Conservation (phyloP, 148 eudicot genomes). For the Chenopodium quinoa region DNA sequence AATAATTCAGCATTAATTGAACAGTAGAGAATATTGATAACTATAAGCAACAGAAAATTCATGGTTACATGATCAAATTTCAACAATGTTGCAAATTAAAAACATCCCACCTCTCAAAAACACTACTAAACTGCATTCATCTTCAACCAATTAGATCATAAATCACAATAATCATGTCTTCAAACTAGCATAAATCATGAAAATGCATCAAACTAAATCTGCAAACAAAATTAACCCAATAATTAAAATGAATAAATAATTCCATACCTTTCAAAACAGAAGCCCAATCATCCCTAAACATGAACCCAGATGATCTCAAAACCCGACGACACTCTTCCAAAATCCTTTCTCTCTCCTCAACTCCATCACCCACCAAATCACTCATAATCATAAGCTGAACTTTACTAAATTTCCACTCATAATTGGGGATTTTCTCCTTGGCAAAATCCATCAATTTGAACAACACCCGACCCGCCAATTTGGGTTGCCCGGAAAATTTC, state of each 20-base stretch:
- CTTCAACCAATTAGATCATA: background rate
- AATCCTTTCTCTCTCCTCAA: conserved; percentile 10
- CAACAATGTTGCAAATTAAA: background rate
- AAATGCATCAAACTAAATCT: background rate
- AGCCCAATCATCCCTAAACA: conserved; percentile 40
- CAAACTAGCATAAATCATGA: background rate
- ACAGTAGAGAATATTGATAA: too few species aligned
- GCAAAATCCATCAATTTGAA: conserved; percentile 40
- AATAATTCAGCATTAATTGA: background rate
- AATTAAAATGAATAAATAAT: background rate
- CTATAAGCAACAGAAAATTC: background rate
- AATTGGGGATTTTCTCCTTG: conserved; percentile 28
- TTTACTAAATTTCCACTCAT: conserved; percentile 39
- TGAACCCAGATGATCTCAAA: conserved; percentile 42
- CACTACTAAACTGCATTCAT: background rate
- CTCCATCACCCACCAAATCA: conserved; percentile 7
- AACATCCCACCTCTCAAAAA: background rate
- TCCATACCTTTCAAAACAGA: conserved; percentile 34
- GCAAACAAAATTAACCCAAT: background rate
- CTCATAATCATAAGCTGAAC: conserved; percentile 35
- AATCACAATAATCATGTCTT: background rate
- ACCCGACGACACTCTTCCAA: conserved; percentile 38
- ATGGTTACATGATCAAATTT: background rate
- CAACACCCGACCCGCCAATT: conserved; percentile 18
- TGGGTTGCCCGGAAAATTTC: background rate